Percentiles rank a stretch among this genome's conserved stretches.
Evolutionary conservation across 768 basidiomycete species (phyloP).

Genomic region (Serendipita sp.): DNA sequence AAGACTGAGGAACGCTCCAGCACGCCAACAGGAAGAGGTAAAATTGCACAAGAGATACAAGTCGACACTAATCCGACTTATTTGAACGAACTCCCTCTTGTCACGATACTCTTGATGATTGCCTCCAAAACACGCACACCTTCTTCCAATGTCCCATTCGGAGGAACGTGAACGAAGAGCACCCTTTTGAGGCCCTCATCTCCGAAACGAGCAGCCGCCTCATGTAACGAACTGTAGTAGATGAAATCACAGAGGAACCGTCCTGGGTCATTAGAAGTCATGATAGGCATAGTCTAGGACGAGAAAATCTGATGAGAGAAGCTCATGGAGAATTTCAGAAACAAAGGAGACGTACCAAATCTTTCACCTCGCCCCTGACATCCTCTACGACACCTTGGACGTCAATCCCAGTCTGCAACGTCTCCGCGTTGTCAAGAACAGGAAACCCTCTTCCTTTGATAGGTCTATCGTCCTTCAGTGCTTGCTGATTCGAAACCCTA

Average conservation of each 20-base stretch:
- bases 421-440: neutral
- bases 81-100: too few species aligned
- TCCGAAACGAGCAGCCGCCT: conserved; percentile 16
- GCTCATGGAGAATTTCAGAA: neutral
- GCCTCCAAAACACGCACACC: neutral
- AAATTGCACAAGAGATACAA: too few species aligned
- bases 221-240: conserved; percentile 62
- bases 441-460: neutral
- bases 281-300: conserved; percentile 22
- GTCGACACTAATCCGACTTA: too few species aligned
- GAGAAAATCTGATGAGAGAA: neutral
- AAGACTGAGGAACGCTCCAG: too few species aligned
- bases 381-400: conserved; percentile 41
- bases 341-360: conserved; percentile 1
- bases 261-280: conserved; percentile 60
- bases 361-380: conserved; percentile 32
- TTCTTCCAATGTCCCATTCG: conserved; percentile 4
- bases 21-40: too few species aligned
- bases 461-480: neutral
- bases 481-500: neutral
- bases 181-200: conserved; percentile 10
- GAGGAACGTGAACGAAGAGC: conserved; percentile 14
- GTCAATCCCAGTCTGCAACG: conserved; percentile 40
- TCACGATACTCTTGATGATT: neutral
- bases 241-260: conserved; percentile 65